A percentile compares a stretch with the other conserved stretches of the same genome.
Evolutionary conservation across 192 early-diverging fungal species (phyloP).

Genomic region (Ambispora gerdemannii): DNA sequence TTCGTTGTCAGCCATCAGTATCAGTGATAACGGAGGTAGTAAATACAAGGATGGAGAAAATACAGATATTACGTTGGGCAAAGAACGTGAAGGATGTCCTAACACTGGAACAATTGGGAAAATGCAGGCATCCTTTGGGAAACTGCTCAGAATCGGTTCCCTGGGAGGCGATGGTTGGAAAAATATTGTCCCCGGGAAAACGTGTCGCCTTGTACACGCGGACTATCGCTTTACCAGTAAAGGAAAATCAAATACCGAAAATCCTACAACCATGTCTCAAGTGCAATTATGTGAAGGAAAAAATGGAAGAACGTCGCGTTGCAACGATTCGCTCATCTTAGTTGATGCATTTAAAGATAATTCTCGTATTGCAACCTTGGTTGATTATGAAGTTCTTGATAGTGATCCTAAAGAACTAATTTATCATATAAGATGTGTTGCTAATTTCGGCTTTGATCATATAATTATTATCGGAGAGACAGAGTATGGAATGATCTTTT

Average conservation of each 20-base stretch:
- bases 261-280: constrained; percentile 22
- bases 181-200: background rate
- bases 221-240: constrained; percentile 18
- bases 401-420: constrained; percentile 24
- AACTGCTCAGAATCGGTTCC: constrained; percentile 25
- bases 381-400: constrained; percentile 17
- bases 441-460: constrained; percentile 22
- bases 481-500: constrained; percentile 19
- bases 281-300: constrained; percentile 22
- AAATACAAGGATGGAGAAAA: constrained; percentile 14
- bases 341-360: constrained; percentile 24
- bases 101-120: constrained; percentile 11
- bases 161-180: constrained; percentile 10
- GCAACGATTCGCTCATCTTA: constrained; percentile 21
- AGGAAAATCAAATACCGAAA: constrained; percentile 4
- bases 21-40: constrained; percentile 3
- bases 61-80: constrained; percentile 12
- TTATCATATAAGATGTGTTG: constrained; percentile 23
- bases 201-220: constrained; percentile 20
- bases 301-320: constrained; percentile 10
- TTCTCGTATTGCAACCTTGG: constrained; percentile 18
- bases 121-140: constrained; percentile 13
- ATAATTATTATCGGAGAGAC: constrained; percentile 22
- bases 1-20: constrained; percentile 10
- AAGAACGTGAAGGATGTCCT: constrained; percentile 6